Evolutionary conservation across 2,329 filamentous ascomycete species (phyloP).

Genomic region (Tolypocladium capitatum): DNA sequence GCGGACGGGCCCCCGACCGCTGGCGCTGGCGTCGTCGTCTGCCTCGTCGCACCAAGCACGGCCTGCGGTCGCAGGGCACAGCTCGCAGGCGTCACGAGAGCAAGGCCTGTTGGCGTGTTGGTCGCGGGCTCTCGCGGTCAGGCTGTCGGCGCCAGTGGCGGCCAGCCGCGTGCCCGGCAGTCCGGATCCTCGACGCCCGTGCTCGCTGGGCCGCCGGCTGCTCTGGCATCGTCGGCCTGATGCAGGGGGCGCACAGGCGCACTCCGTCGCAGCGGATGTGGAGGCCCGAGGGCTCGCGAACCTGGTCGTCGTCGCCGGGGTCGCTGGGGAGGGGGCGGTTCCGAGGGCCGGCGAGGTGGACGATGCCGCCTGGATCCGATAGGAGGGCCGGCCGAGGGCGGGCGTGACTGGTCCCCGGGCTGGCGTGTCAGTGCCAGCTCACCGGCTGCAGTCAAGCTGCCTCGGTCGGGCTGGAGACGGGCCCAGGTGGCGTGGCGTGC

Average conservation of each 20-base stretch:
- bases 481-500: too few relatives aligned
- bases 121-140: too few relatives aligned
- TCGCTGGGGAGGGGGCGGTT: too few relatives aligned
- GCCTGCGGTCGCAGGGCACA: not conserved
- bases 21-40: not conserved
- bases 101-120: too few relatives aligned
- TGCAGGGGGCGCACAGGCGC: too few relatives aligned
- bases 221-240: too few relatives aligned
- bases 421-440: not conserved
- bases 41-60: not conserved
- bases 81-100: not conserved
- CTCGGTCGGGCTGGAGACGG: too few relatives aligned
- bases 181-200: not conserved
- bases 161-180: not conserved
- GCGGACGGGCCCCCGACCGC: too few relatives aligned
- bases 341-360: not conserved
- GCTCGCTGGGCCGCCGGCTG: too few relatives aligned
- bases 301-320: too few relatives aligned
- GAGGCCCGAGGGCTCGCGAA: not conserved
- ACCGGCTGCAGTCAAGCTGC: not conserved
- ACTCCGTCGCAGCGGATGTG: too few relatives aligned
- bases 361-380: not conserved
- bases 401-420: not conserved
- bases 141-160: not conserved
- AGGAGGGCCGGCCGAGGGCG: not conserved